phyloP scores from a whole-genome alignment of 1,284 basidiomycete species.

The Sporisorium graminicola region DNA sequence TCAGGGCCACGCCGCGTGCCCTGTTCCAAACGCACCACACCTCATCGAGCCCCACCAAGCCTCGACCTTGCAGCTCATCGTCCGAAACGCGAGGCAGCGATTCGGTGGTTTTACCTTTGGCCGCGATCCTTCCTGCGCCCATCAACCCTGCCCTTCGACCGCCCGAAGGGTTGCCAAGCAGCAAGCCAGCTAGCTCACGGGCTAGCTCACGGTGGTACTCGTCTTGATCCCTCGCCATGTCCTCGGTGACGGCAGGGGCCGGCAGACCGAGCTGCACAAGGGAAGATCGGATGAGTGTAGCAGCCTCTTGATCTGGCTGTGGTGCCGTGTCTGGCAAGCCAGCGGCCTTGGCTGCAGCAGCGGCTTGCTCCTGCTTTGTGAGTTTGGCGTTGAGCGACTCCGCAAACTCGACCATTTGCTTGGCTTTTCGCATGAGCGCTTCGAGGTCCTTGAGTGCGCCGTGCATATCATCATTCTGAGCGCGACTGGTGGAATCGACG shows the following conservation, averaged over 20 bases:
- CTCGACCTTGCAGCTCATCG: slow-evolving; percentile 33
- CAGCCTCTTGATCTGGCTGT: slow-evolving; percentile 73
- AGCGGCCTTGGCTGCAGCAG: slow-evolving; percentile 33
- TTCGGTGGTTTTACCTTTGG: slow-evolving; percentile 53
- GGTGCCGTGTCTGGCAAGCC: slow-evolving; percentile 24
- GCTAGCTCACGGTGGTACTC: slow-evolving; percentile 86
- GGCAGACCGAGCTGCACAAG: slow-evolving; percentile 88
- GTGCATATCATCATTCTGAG: slow-evolving; percentile 79
- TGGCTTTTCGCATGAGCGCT: slow-evolving; percentile 89
- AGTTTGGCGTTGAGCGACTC: slow-evolving; percentile 87
- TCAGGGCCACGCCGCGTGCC: slow-evolving; percentile 86
- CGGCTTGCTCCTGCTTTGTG: slow-evolving; percentile 73
- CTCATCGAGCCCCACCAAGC: slow-evolving; percentile 86
- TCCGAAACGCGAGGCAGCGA: slow-evolving; percentile 20
- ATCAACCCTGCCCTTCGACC: slow-evolving; percentile 67
- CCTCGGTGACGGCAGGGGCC: slow-evolving; percentile 84
- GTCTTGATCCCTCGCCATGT: slow-evolving; percentile 87
- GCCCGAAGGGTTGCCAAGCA: slow-evolving; percentile 73
- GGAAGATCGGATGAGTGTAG: slow-evolving; percentile 79
- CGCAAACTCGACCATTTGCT: slow-evolving; percentile 89
- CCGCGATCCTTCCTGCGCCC: slow-evolving; percentile 67
- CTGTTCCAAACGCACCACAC: slow-evolving; percentile 98
- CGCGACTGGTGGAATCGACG: slow-evolving; percentile 71
- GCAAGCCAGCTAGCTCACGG: slow-evolving; percentile 81
- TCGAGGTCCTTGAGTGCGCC: slow-evolving; percentile 89